Evolutionary conservation across 2,329 filamentous ascomycete genomes (phyloP).

Genomic region (Verticillium alfalfae): DNA sequence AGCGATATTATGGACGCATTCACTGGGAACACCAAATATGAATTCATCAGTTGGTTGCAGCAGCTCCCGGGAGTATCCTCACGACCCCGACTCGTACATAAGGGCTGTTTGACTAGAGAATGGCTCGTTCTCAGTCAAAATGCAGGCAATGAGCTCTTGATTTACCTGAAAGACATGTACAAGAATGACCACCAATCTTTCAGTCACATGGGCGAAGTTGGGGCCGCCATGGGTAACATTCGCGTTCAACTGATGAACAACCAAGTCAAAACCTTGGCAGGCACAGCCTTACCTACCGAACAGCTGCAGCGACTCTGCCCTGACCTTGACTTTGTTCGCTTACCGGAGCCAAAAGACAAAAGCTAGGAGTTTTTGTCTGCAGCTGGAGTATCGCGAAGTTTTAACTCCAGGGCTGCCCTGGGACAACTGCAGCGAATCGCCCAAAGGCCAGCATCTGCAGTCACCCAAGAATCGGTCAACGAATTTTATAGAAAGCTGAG

Average conservation of each 20-base stretch:
- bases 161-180: not conserved
- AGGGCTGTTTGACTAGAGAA: not conserved
- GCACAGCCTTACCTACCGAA: not conserved
- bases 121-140: not conserved
- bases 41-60: not conserved
- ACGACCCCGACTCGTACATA: not conserved
- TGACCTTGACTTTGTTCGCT: not conserved
- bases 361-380: not conserved
- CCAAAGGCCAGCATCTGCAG: not conserved
- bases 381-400: not conserved
- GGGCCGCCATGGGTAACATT: not conserved
- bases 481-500: not conserved
- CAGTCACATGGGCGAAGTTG: not conserved
- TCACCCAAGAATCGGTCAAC: not conserved
- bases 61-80: not conserved
- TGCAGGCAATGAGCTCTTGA: not conserved
- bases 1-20: not conserved
- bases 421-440: not conserved
- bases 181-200: not conserved
- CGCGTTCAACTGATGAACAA: not conserved
- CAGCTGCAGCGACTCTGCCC: not conserved
- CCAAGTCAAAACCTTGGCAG: not conserved
- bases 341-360: not conserved
- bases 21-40: conserved; percentile 4
- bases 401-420: not conserved